A percentile compares a stretch with the other conserved stretches of the same genome.
These are phyloP conservation scores for Verticillium nubilum DNA, from an alignment of 2,329 filamentous ascomycete species.

Conservation along the genomic window DNA sequence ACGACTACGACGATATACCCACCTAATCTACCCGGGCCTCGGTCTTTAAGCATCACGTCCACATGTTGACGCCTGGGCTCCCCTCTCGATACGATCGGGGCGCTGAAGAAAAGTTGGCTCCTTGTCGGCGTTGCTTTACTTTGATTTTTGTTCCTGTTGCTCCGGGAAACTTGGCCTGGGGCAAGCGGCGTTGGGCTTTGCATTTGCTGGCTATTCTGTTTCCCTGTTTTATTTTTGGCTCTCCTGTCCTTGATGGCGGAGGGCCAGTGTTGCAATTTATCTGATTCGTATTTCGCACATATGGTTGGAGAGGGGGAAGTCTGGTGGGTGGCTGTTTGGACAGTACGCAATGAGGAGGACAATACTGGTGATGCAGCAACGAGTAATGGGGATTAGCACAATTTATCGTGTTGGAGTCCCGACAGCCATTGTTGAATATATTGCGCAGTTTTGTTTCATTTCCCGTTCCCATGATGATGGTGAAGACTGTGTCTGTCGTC, in stretches of 20 bases:
- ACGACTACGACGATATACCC: conserved; percentile 34
- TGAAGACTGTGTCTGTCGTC: no score
- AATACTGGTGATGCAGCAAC: not conserved
- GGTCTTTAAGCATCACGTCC: conserved; percentile 1
- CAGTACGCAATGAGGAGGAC: not conserved
- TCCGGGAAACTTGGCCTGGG: not conserved
- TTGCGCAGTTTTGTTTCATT: not conserved
- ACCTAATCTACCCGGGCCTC: conserved; percentile 22
- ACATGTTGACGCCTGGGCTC: not conserved
- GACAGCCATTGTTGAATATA: not conserved
- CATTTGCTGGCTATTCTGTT: not conserved
- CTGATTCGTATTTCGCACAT: not conserved
- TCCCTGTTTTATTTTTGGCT: not conserved
- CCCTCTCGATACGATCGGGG: not conserved
- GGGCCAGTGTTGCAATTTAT: not conserved
- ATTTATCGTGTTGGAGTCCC: not conserved
- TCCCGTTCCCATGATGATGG: no score
- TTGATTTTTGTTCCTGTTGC: not conserved
- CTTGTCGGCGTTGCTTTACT: conserved; percentile 5
- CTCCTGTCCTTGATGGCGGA: not conserved
- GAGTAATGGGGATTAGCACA: not conserved
- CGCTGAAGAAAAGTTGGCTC: conserved; percentile 10
- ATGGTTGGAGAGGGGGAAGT: not conserved
- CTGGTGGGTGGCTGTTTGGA: not conserved
- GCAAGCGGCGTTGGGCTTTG: not conserved